phyloP scores from a whole-genome alignment of 495 filamentous ascomycete species.

The Cercophora scortea region DNA sequence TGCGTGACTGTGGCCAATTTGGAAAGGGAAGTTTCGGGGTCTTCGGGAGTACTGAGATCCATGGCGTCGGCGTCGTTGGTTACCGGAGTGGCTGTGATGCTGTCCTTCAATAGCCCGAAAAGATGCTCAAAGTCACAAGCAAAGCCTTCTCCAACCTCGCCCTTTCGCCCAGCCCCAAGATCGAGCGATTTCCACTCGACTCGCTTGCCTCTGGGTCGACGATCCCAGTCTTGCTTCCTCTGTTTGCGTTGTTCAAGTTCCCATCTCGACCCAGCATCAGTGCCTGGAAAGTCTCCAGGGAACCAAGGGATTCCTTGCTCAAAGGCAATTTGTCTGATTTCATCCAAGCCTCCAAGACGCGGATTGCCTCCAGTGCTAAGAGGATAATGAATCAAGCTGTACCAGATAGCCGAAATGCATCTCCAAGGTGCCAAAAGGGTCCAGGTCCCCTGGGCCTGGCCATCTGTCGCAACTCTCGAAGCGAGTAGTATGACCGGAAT shows the following conservation, averaged over 20 bases:
- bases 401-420: constrained; percentile 81
- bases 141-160: constrained; percentile 79
- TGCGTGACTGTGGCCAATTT: constrained; percentile 14
- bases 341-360: constrained; percentile 73
- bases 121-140: constrained; percentile 81
- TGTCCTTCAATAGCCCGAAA: constrained; percentile 18
- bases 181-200: constrained; percentile 69
- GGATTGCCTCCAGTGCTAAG: constrained; percentile 71
- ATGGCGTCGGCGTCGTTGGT: background rate
- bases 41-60: constrained; percentile 7
- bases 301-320: constrained; percentile 78
- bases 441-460: constrained; percentile 63
- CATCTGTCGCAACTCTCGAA: constrained; percentile 38
- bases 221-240: constrained; percentile 63
- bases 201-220: constrained; percentile 74
- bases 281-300: constrained; percentile 81
- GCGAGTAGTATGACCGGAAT: constrained; percentile 74
- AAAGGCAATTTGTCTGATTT: constrained; percentile 74
- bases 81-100: constrained; percentile 13
- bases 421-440: constrained; percentile 88
- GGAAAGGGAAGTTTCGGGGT: background rate
- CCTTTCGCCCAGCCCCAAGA: constrained; percentile 64
- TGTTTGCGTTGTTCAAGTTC: constrained; percentile 55
- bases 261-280: constrained; percentile 71
- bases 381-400: constrained; percentile 77